phyloP scores from a whole-genome alignment of 2,329 filamentous ascomycete genomes.

The Chrysoporthe austroafricana region DNA sequence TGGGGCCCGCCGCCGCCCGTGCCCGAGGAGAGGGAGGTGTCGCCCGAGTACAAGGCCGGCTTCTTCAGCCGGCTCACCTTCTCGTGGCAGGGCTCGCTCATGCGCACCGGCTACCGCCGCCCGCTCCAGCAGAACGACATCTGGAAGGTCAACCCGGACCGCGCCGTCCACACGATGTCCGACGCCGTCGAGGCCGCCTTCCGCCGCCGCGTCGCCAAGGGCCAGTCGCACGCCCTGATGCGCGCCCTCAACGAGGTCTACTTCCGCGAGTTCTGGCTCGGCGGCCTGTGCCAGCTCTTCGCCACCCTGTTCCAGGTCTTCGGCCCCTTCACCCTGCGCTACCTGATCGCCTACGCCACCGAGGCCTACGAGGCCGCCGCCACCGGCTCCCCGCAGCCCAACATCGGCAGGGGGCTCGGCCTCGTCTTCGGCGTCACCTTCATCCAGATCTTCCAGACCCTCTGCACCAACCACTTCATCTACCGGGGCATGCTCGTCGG shows the following conservation, averaged over 20 bases:
- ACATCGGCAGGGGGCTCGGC: slow-evolving; percentile 77
- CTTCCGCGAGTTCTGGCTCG: slow-evolving; percentile 81
- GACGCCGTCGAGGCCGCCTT: slow-evolving; percentile 70
- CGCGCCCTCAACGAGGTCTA: slow-evolving; percentile 88
- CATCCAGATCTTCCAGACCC: slow-evolving; percentile 83
- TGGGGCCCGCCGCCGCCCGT: slow-evolving; percentile 62
- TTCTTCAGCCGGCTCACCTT: slow-evolving; percentile 80
- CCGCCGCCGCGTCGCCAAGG: slow-evolving; percentile 65
- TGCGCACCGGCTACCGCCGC: slow-evolving; percentile 86
- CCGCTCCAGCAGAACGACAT: slow-evolving; percentile 83
- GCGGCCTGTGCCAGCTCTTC: slow-evolving; percentile 75
- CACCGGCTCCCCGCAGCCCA: slow-evolving; percentile 58
- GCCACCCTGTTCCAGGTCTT: slow-evolving; percentile 79
- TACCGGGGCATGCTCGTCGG: slow-evolving; percentile 92
- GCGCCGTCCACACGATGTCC: slow-evolving; percentile 72
- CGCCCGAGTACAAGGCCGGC: slow-evolving; percentile 71
- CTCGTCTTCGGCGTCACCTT: slow-evolving; percentile 80
- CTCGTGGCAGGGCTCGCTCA: slow-evolving; percentile 87
- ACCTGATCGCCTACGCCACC: slow-evolving; percentile 82
- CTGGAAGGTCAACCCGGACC: slow-evolving; percentile 83
- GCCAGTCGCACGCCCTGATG: slow-evolving; percentile 73
- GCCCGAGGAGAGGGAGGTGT: slow-evolving; percentile 57
- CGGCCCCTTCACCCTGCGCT: slow-evolving; percentile 82
- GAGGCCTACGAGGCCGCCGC: slow-evolving; percentile 73
- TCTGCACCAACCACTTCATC: slow-evolving; percentile 88